A percentile compares a stretch with the other conserved stretches of the same genome.
Conservation (phyloP, 2,329 filamentous ascomycete genomes). For the Cercospora zeina region DNA sequence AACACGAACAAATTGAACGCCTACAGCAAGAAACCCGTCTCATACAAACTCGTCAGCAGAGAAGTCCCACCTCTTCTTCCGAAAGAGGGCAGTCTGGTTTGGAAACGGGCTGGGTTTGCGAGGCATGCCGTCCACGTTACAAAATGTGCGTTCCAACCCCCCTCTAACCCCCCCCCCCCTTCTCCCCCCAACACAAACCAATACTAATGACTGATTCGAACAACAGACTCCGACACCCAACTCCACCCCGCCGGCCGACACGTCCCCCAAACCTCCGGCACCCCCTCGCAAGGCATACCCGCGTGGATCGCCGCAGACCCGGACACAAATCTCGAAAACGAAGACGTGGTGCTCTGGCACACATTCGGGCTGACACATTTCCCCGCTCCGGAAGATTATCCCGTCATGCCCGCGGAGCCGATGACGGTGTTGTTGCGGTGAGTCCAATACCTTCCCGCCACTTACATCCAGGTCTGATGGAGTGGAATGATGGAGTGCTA, state of each 20-base stretch:
- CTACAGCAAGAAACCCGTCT: conserved; percentile 78
- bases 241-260: conserved; percentile 84
- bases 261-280: conserved; percentile 82
- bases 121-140: conserved; percentile 86
- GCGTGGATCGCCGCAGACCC: conserved; percentile 73
- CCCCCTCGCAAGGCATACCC: conserved; percentile 70
- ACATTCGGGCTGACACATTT: conserved; percentile 91
- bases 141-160: conserved; percentile 62
- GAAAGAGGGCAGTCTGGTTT: conserved; percentile 77
- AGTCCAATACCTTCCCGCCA: background rate
- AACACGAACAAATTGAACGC: conserved; percentile 84
- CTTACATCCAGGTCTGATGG: too few relatives aligned
- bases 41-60: conserved; percentile 85
- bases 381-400: conserved; percentile 86
- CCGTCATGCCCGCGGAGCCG: conserved; percentile 70
- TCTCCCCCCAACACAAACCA: too few relatives aligned
- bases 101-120: conserved; percentile 87
- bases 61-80: conserved; percentile 78
- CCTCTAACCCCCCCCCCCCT: background rate
- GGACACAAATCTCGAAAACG: conserved; percentile 69
- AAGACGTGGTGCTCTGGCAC: conserved; percentile 88
- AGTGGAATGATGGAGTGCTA: too few relatives aligned
- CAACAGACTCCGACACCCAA: conserved; percentile 71
- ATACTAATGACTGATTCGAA: background rate
- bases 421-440: conserved; percentile 62